phyloP scores from a whole-genome alignment of 1,284 basidiomycete genomes.

The Rhodotorula glutinis region DNA sequence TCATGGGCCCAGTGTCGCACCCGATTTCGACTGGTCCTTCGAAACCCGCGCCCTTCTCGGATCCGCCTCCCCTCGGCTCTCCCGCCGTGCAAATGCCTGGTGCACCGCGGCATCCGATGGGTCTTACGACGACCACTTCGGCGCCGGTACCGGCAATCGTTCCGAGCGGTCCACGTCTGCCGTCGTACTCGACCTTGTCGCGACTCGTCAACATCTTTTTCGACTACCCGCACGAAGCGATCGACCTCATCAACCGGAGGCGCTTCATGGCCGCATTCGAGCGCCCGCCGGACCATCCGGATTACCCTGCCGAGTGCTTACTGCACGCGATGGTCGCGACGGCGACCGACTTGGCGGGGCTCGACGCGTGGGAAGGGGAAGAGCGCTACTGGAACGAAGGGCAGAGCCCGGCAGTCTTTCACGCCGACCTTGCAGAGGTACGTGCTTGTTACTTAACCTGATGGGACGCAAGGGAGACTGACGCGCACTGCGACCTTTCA shows the following conservation, averaged over 20 bases:
- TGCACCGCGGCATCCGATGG: too few species aligned
- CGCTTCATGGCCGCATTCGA: slow-evolving; percentile 69
- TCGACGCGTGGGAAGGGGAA: slow-evolving; percentile 52
- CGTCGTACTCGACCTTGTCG: slow-evolving; percentile 10
- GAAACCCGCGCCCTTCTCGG: neutral
- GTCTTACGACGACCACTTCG: too few species aligned
- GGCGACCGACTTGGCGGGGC: slow-evolving; percentile 69
- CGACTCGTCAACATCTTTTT: slow-evolving; percentile 36
- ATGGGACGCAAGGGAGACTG: too few species aligned
- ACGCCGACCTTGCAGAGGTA: slow-evolving; percentile 9
- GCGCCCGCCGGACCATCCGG: slow-evolving; percentile 66
- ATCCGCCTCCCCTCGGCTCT: neutral
- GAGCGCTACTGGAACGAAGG: slow-evolving; percentile 13
- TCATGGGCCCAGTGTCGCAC: neutral
- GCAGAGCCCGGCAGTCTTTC: slow-evolving; percentile 7
- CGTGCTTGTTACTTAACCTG: neutral
- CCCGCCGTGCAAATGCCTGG: neutral
- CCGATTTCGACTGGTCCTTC: neutral
- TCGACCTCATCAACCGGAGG: slow-evolving; percentile 56
- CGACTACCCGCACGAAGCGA: slow-evolving; percentile 25
- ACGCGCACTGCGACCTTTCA: too few species aligned
- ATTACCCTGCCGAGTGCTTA: slow-evolving; percentile 76
- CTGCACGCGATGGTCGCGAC: slow-evolving; percentile 80
- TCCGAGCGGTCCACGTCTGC: slow-evolving; percentile 8
- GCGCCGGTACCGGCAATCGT: neutral